A percentile compares a stretch with the other conserved stretches of the same genome.
These are phyloP conservation scores for Eimeria necatrix DNA, from an alignment of 169 alveolate genomes.

Conservation along the genomic window DNA sequence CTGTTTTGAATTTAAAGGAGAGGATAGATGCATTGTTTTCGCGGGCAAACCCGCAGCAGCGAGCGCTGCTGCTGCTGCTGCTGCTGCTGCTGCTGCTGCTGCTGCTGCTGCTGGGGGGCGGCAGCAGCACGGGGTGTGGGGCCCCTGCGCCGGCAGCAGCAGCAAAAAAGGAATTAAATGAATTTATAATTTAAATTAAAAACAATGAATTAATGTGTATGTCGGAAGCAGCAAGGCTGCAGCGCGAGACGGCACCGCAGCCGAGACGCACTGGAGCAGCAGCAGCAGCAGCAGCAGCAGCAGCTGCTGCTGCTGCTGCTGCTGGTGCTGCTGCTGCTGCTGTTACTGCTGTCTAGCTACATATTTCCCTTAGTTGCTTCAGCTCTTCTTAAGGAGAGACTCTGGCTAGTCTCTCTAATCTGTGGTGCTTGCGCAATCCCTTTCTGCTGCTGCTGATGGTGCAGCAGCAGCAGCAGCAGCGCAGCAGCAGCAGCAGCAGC, in stretches of 20 bases:
- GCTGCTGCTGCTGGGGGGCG: neutral
- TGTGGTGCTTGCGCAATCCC: too few species aligned
- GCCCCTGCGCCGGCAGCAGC: neutral
- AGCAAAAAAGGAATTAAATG: neutral
- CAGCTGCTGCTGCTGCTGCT: slow-evolving; percentile 44
- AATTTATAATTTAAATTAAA: slow-evolving; percentile 5
- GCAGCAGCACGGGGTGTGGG: neutral
- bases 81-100: neutral
- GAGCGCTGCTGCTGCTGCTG: neutral
- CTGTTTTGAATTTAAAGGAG: too few species aligned
- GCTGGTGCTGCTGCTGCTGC: neutral
- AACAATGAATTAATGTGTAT: neutral
- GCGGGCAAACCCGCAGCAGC: neutral
- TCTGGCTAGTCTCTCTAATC: too few species aligned
- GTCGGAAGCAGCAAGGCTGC: slow-evolving; percentile 63
- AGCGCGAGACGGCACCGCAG: slow-evolving; percentile 31
- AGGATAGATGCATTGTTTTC: neutral
- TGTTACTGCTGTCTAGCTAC: too few species aligned
- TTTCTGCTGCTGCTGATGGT: too few species aligned
- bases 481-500: too few species aligned
- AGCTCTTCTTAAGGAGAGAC: too few species aligned
- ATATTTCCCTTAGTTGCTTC: too few species aligned
- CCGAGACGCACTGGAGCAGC: too few species aligned
- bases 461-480: too few species aligned
- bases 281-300: slow-evolving; percentile 4